A percentile compares a stretch with the other conserved stretches of the same genome.
These are phyloP conservation scores for Xylariaceae sp. DNA, from an alignment of 2,329 filamentous ascomycete species.

Conservation along the genomic window DNA sequence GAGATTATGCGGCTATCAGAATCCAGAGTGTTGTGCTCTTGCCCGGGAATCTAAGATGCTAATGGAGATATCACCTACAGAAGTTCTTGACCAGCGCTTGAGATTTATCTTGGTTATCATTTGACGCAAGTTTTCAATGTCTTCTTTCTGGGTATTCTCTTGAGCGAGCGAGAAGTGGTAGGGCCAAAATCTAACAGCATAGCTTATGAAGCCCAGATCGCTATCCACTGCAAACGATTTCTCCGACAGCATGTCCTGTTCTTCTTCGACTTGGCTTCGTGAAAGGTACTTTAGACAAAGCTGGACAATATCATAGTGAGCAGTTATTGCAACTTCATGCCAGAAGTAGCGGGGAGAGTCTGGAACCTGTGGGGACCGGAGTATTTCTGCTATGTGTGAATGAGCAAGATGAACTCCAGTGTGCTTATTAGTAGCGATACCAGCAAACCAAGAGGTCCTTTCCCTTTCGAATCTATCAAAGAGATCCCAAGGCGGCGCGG, in stretches of 20 bases:
- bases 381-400: not conserved
- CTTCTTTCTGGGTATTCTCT: not conserved
- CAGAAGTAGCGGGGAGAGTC: conserved; percentile 3
- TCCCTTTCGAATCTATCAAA: conserved; percentile 5
- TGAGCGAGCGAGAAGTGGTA: conserved; percentile 3
- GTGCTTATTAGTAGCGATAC: conserved; percentile 7
- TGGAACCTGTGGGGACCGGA: not conserved
- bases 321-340: conserved; percentile 4
- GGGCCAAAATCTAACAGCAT: conserved; percentile 8
- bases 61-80: not conserved
- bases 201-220: conserved; percentile 6
- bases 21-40: no score
- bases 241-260: conserved; percentile 2
- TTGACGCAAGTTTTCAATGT: not conserved
- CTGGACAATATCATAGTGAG: conserved; percentile 10
- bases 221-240: not conserved
- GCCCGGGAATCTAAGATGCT: not conserved
- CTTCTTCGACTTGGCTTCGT: not conserved
- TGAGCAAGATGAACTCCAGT: conserved; percentile 7
- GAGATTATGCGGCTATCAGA: no score
- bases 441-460: conserved; percentile 5
- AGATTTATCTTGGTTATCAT: not conserved
- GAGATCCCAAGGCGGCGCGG: not conserved
- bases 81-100: conserved; percentile 8
- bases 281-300: not conserved